phyloP scores from a whole-genome alignment of 352 stramenopile genomes.

The Globisporangium cederbergense region DNA sequence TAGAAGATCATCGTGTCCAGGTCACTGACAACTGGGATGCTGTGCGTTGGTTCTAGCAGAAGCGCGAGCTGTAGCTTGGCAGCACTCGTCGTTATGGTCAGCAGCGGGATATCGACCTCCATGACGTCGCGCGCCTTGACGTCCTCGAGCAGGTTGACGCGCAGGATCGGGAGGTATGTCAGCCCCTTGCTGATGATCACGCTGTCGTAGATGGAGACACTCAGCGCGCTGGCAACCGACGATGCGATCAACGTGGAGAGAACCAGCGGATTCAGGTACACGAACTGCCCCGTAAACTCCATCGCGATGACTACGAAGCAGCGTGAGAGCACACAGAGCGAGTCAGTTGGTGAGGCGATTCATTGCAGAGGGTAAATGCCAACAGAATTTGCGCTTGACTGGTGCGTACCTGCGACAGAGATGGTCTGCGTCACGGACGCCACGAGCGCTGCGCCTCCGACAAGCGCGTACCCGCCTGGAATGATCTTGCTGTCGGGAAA shows the following conservation, averaged over 20 bases:
- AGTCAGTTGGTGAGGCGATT: background rate
- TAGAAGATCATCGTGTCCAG: constrained; percentile 39
- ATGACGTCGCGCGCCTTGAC: constrained; percentile 57
- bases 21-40: constrained; percentile 43
- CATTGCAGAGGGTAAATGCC: background rate
- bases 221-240: constrained; percentile 43
- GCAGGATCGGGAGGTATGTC: constrained; percentile 48
- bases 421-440: constrained; percentile 60
- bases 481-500: constrained; percentile 41
- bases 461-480: constrained; percentile 63
- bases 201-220: constrained; percentile 62
- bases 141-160: constrained; percentile 40
- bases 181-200: constrained; percentile 53
- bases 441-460: constrained; percentile 59
- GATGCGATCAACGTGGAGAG: constrained; percentile 49
- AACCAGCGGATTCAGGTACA: constrained; percentile 62
- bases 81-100: constrained; percentile 36
- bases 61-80: constrained; percentile 29
- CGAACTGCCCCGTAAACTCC: constrained; percentile 70
- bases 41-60: constrained; percentile 13
- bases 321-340: background rate
- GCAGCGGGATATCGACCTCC: constrained; percentile 33
- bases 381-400: background rate
- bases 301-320: constrained; percentile 47
- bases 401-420: constrained; percentile 40